Evolutionary conservation across 768 basidiomycete genomes (phyloP), one percentile per base, ranked within the genome.

Genomic region (Agrocybe praecox): DNA sequence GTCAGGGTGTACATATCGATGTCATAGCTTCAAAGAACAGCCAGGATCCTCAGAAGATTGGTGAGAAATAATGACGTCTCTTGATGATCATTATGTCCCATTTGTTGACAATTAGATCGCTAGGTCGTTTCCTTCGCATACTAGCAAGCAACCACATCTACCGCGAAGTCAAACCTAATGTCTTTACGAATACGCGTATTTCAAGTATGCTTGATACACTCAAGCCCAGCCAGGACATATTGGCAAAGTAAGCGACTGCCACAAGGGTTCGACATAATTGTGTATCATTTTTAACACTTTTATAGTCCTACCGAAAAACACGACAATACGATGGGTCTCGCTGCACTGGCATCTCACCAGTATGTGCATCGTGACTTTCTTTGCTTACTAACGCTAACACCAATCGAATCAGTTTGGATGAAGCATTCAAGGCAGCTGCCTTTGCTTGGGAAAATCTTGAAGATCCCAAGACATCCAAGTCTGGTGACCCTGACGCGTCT

Each of bases 141-240:
- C 67, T 78, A 6, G 67, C 74, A 1, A 69, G 57, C 23, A 67
- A 72, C 51, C 74, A 77, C 26, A 67, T 72, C 33, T 79, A 73
- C 55, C 65, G 65, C 9, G 77, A 79, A 63, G 60, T 76, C 1
- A 55, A 43, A 11, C 71, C 73, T 1, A 69, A 76, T 58, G 71
- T 75, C 0, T 77, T 72, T 52, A 58, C 71, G 3, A 69, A 74
- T 60, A 77, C 70, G 10, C 70, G 74, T 9, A 65, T 77, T 40
- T 72, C 72, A 1, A 65, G 64, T 10, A 46, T 68, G 22, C 50
- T 76, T 17, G 71, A 73, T 49, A 72, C 65, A 14, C 62, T 64
- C 7, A 74, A 74, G 55, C 58, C 65, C 1, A 63, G 67, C 6
- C 55, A 59, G 18, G 70, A 73, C 1, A 46, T 75, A 4, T 36